Evolutionary conservation across 208 protist genomes (phyloP), one percentile per base, ranked within the genome.

Genomic region (Leishmania gerbilli): DNA sequence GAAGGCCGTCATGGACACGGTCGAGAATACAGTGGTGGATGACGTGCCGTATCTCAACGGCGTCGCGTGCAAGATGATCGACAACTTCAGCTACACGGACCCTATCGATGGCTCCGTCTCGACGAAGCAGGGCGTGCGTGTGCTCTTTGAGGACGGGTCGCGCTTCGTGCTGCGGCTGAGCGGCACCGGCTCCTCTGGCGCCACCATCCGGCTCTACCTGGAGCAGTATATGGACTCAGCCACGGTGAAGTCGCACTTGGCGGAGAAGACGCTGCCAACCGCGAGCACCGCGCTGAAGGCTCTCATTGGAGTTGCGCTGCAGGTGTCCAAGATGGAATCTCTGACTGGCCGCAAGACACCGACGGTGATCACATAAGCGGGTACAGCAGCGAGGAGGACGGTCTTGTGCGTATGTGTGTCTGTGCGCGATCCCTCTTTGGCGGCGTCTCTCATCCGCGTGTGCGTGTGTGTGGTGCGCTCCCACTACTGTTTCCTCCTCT

Each of bases 1-100:
- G 17, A 86, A 95, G 11, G 81, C 89, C 40, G 94, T 99, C 81
- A 98, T 99, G 93, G 83, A 84, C 74, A 83, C 82, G 24, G 81
- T 99, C 5, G 58, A 84, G 47, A 65, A 45, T 11, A 85, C 80
- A 0, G 51, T 37, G 9, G 68, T 87, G 17, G 77, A 67, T 21
- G 84, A 94, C 31, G 85, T 95, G 51, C 90, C 91, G 13, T 21
- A 58, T 27, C 88, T 95, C 49, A 74, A 74, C 77, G 89, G 87
- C 19, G 76, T 77, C 34, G 31, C n/a, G 67, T 95, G 98, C 78
- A 74, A 74, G 31, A 85, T 37, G n/a, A 85, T 91, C 76, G 99
- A 99, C 86, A 93, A 98, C 84, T 99, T 99, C 88, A 85, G 85
- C 64, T 99, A 99, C 94, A 92, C 77, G 9, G 99, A 99, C 84